Evolutionary conservation across 495 filamentous ascomycete species (phyloP).

Genomic region (Astrothelium macrocarpum): DNA sequence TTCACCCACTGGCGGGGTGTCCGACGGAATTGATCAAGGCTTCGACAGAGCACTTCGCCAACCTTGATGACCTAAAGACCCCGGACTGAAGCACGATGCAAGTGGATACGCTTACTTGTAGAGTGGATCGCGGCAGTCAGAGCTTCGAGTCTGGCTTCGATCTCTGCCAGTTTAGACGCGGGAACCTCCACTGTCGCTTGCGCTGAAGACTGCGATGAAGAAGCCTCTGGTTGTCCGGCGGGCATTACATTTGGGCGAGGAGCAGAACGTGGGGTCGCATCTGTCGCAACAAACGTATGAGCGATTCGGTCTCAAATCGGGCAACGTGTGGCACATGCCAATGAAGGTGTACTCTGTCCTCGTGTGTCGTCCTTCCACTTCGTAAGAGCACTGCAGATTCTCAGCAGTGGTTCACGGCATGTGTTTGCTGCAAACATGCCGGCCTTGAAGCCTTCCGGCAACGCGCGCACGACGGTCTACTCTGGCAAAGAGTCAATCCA

Average conservation of each 20-base stretch:
- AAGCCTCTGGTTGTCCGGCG: not conserved
- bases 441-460: not conserved
- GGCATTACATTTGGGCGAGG: not conserved
- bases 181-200: not conserved
- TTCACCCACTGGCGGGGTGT: too few species aligned
- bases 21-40: not conserved
- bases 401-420: not conserved
- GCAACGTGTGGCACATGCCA: not conserved
- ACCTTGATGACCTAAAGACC: not conserved
- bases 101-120: not conserved
- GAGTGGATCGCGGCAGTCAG: slow-evolving; percentile 3
- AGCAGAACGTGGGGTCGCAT: not conserved
- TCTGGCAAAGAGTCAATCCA: not conserved
- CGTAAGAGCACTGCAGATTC: slow-evolving; percentile 1
- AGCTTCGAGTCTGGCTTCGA: not conserved
- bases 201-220: not conserved
- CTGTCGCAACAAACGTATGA: not conserved
- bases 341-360: not conserved
- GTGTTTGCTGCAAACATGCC: not conserved
- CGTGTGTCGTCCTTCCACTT: not conserved
- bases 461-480: not conserved
- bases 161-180: not conserved
- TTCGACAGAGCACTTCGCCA: not conserved
- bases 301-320: not conserved
- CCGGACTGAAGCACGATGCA: slow-evolving; percentile 1